Evolutionary conservation across 805 yeast genomes (phyloP).

Genomic region (Blastobotrys peoriensis): DNA sequence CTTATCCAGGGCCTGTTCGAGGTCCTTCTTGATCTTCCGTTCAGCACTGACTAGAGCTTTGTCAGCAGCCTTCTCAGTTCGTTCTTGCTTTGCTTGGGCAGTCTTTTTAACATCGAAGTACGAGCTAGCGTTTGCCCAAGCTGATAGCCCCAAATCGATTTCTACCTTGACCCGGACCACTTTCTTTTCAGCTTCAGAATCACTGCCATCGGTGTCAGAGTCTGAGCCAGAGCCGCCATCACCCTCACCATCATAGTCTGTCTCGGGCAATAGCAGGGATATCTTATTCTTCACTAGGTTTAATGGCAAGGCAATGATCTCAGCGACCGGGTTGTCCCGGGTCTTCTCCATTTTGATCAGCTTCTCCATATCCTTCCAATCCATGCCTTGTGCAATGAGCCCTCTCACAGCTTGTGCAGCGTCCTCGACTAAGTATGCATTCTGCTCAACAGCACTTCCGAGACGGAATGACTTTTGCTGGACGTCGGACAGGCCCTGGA

Average conservation of each 20-base stretch:
- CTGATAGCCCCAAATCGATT: conserved; percentile 64
- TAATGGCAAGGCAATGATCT: conserved; percentile 57
- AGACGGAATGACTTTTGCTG: conserved; percentile 59
- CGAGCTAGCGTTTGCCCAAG: conserved; percentile 81
- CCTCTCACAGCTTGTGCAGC: conserved; percentile 63
- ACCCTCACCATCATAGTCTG: conserved; percentile 30
- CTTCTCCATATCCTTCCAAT: conserved; percentile 85
- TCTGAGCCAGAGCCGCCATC: conserved; percentile 33
- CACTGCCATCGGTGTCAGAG: conserved; percentile 30
- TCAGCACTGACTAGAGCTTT: conserved; percentile 81
- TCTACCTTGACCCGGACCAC: conserved; percentile 40
- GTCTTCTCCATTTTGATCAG: conserved; percentile 62
- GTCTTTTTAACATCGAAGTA: conserved; percentile 72
- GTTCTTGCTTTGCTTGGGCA: conserved; percentile 71
- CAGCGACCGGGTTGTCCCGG: conserved; percentile 60
- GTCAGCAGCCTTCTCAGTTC: conserved; percentile 70
- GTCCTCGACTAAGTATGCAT: conserved; percentile 65
- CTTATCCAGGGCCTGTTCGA: conserved; percentile 53
- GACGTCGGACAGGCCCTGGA: conserved; percentile 55
- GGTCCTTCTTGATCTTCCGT: conserved; percentile 63
- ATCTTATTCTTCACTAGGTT: conserved; percentile 65
- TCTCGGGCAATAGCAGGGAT: conserved; percentile 48
- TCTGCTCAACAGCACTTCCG: conserved; percentile 66
- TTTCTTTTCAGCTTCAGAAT: conserved; percentile 12
- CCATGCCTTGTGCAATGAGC: conserved; percentile 77